Evolutionary conservation across 371 early-diverging fungal species (phyloP), one percentile per base, ranked within the genome.

Genomic region (Rhizopus sp.): DNA sequence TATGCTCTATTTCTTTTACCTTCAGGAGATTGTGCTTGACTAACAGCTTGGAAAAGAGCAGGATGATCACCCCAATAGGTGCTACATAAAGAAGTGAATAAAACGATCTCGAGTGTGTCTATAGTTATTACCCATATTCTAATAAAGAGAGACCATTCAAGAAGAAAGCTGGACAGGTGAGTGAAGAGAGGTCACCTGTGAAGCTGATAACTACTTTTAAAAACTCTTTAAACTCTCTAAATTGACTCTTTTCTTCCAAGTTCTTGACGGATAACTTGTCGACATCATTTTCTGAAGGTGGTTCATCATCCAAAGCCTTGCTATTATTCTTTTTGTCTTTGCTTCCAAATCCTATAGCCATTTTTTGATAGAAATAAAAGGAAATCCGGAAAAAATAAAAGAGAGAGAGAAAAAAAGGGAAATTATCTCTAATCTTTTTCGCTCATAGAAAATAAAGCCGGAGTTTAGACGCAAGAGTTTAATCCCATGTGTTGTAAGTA

Each of bases 101-200:
- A 32, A 35, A 13, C n/a, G 30, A 34, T 33, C 9, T 33, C 7
- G 6, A 23, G 45, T 30, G 8, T 34, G 15, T 17, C 17, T 8
- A 8, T 41, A 29, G 10, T 9, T 7, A 58, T 69, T 82, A 86
- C 88, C 88, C 85, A 68, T 92, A 92, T 71, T 92, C 92, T 9
- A 89, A 75, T 44, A 92, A 68, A 38, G 88, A 88, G 31, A 86
- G 75, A 34, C 89, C 89, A 57, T 82, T 88, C 45, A 92, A 73
- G 39, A 90, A 76, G 64, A 90, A 90, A 3, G 89, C 83, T 53
- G 92, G 92, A 65, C 89, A 89, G 10, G 91, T 90, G 41, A 92
- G 72, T 15, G 85, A 79, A 17, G 88, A 88, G 41, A 92, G 81
- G 66, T 92, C 92, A 33, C 92, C 92, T 1, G 91, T 89, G 54